Evolutionary conservation across 2,329 filamentous ascomycete species (phyloP), one percentile per base, ranked within the genome.

Genomic region (Periconia digitata): DNA sequence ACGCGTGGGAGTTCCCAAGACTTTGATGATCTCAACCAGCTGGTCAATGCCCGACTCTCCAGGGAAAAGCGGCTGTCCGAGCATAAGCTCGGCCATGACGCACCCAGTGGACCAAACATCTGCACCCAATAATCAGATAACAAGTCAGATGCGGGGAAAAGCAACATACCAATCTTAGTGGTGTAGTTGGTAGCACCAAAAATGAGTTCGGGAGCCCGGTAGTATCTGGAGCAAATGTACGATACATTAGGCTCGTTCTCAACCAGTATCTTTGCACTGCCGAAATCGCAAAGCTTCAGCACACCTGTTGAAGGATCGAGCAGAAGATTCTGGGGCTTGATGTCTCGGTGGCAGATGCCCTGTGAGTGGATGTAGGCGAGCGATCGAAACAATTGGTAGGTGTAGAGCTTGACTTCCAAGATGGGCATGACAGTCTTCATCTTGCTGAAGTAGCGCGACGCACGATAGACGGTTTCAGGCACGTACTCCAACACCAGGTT

Each of bases 351-450:
- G 76, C 94, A 99, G 75, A 99, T 99, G 66, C 94, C 94, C 77
- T 96, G 92, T 8, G 94, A 97, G 77, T 99, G 94, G 63, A 99
- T 99, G 77, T 99, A 99, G 68, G 94, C 94, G 62, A 99, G 82
- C 29, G 94, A 95, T 63, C 94, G 87, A 84, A 99, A 99, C 46
- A 99, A 87, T 79, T 99, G 94, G 78, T 99, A 99, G 72, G 92
- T 99, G 81, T 97, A 99, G 55, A 99, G 87, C 81, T 99, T 99
- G 71, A 97, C 91, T 75, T 99, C 94, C 63, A 99, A 84, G 64
- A 92, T 96, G 15, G 94, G 94, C 94, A 99, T 99, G 44, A 92
- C 96, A 6, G 92, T 95, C 85, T 97, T 99, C 87, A 97, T 87
- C 80, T 99, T 99, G 82, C 95, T 97, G 83, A 99, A 99, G 78